Evolutionary conservation across 2,329 filamentous ascomycete genomes (phyloP).

Genomic region (Colletotrichum phormii): DNA sequence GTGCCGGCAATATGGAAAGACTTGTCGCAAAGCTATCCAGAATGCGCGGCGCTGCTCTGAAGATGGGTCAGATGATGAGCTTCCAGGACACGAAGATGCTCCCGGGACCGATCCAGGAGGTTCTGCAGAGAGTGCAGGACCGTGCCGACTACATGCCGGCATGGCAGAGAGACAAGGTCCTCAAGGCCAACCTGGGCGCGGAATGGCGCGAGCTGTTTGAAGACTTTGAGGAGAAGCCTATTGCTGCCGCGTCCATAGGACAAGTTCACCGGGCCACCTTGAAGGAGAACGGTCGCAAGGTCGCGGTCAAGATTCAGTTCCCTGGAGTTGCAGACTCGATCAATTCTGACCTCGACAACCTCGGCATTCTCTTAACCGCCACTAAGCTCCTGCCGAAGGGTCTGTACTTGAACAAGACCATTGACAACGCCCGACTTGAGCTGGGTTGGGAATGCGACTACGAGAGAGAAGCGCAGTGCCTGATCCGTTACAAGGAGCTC

Average conservation of each 20-base stretch:
- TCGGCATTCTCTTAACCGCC: slow-evolving; percentile 89
- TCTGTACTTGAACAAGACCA: slow-evolving; percentile 95
- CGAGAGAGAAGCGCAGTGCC: slow-evolving; percentile 85
- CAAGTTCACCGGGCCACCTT: slow-evolving; percentile 92
- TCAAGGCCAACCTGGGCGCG: slow-evolving; percentile 80
- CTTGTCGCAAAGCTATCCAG: slow-evolving; percentile 92
- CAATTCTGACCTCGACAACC: slow-evolving; percentile 94
- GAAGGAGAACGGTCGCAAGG: slow-evolving; percentile 77
- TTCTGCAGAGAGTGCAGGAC: slow-evolving; percentile 94
- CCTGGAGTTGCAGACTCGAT: slow-evolving; percentile 96
- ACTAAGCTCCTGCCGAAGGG: slow-evolving; percentile 91
- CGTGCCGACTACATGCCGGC: slow-evolving; percentile 98
- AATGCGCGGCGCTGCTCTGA: slow-evolving; percentile 97
- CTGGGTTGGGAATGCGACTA: slow-evolving; percentile 99
- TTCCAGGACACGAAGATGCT: slow-evolving; percentile 98
- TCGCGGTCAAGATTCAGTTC: slow-evolving; percentile 98
- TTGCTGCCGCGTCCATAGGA: slow-evolving; percentile 96
- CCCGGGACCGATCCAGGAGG: slow-evolving; percentile 85
- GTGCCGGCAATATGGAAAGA: slow-evolving; percentile 89
- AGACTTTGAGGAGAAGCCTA: slow-evolving; percentile 89
- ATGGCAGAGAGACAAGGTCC: slow-evolving; percentile 89
- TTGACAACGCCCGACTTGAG: slow-evolving; percentile 92
- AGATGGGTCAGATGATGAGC: slow-evolving; percentile 97
- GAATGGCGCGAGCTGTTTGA: slow-evolving; percentile 88
- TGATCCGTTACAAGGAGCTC: slow-evolving; percentile 78